Base-by-base conservation (phyloP, 805 yeast genomes). In the Candida maris region DNA sequence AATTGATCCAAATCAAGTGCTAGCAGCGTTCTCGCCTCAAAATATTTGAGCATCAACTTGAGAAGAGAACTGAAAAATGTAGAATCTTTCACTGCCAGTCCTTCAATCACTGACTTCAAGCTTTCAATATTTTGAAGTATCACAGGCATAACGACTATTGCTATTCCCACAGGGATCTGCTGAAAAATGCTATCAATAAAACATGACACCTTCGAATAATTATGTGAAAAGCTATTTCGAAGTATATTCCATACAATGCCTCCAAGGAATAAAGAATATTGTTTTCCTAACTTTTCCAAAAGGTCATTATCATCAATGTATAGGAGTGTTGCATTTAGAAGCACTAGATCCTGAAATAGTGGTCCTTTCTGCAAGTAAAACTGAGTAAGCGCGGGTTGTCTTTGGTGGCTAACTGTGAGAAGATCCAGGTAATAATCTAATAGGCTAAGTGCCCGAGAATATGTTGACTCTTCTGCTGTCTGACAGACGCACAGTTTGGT, bases 41-140 rank as follows among this genome's bases (percentile, higher is more conserved):
- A 22, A 4, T 30, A 13, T 3, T 34, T 35, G 12, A 16, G 27
- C 8, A 39, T 24, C 2, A 42, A 10, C 13, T 44, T 49, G 14
- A 32, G 28, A 4, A 48, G 15, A 4, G 32, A 28, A 3, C 38
- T 34, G 6, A 25, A 25, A 8, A 21, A 12, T 21, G 12, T 12
- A 21, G 24, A 12, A 21, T 21, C 24, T 12, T 21, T 21, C 24
- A n/a, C n/a, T n/a, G n/a, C n/a, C n/a, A 21, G 12, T 8, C 12
- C 24, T 21, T 21, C 10, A 8, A 45, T 21, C 13, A 32, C 23
- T 12, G 51, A 40, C n/a, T 58, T 46, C 35, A 60, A 57, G 5
- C 46, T 48, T 16, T 41, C 40, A n/a, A 67, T 27, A 30, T 65
- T 63, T 0, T 42, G 26, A 17, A 57, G 22, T 0, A 64, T 47